Evolutionary conservation across 2,329 filamentous ascomycete species (phyloP).

Genomic region (Fonsecaea nubica): DNA sequence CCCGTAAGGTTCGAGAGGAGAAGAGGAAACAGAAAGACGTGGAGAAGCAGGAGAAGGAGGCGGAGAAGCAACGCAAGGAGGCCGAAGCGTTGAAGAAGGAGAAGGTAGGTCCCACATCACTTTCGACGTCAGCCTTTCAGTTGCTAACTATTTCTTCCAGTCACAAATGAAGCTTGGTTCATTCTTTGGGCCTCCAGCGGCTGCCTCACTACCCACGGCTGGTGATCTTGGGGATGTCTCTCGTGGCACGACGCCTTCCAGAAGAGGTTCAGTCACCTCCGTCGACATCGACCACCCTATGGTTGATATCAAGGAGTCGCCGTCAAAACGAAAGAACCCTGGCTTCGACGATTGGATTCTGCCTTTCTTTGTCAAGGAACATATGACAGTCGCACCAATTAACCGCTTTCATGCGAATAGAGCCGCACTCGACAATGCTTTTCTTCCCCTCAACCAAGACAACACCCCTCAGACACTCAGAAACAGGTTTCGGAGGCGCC

Average conservation of each 20-base stretch:
- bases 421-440: constrained; percentile 4
- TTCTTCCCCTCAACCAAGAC: constrained; percentile 22
- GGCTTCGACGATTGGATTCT: constrained; percentile 76
- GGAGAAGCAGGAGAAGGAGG: constrained; percentile 49
- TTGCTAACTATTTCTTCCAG: constrained; percentile 43
- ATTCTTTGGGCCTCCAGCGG: constrained; percentile 55
- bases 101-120: constrained; percentile 45
- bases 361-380: constrained; percentile 77
- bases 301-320: constrained; percentile 41
- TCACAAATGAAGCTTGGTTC: constrained; percentile 59
- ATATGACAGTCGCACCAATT: constrained; percentile 72
- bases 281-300: constrained; percentile 33
- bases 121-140: constrained; percentile 38
- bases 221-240: constrained; percentile 28
- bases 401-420: constrained; percentile 35
- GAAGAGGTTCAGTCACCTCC: constrained; percentile 40
- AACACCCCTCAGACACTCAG: constrained; percentile 19
- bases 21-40: constrained; percentile 47
- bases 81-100: constrained; percentile 53
- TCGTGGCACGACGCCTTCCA: constrained; percentile 34
- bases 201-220: constrained; percentile 39
- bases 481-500: constrained; percentile 24
- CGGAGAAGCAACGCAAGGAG: constrained; percentile 45
- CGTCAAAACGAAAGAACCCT: constrained; percentile 43
- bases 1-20: constrained; percentile 32